Base-by-base conservation (phyloP, 2,329 filamentous ascomycete genomes). In the Xylariales sp. region DNA sequence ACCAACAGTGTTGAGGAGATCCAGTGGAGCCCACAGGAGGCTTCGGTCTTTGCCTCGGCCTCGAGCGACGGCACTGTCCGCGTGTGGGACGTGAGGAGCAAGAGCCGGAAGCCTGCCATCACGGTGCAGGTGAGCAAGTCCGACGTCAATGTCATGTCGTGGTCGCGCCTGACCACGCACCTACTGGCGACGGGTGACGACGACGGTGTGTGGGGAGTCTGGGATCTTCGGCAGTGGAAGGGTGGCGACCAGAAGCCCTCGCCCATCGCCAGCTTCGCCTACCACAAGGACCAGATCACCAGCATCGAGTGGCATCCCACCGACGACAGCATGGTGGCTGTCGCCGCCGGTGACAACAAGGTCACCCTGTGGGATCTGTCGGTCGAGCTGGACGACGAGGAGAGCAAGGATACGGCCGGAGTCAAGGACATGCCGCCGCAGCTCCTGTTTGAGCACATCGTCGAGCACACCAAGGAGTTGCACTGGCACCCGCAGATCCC, bases 401-500 rank as follows among this genome's bases (percentile, higher is more conserved):
- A 97, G 73, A 94, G 85, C 66, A 87, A 82, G 59, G 88, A 95
- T 55, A 90, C 85, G 4, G 88, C 84, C 0, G 89, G 88, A 37
- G 81, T 91, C 28, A 81, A 87, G 55, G 91, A 95, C 46, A 88
- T 97, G 46, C 93, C 93, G 41, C 88, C 93, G 5, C 93, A 98
- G 64, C 66, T 98, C 52, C 70, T 98, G 47, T 98, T 98, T 62
- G 89, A 96, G 56, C 93, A 98, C 66, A 96, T 95, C 60, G 88
- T 94, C 70, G 85, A 94, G 54, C 83, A 88, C 52, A 89, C 89
- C 40, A 97, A 96, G 76, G 93, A 98, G 66, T 69, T 90, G 25
- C 93, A 98, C 67, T 98, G 93, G 91, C 91, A 97, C 67, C 86
- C 85, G 23, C 93, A 98, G 69, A 95, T 97, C 59, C 86, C 88